A percentile compares a stretch with the other conserved stretches of the same genome.
These are phyloP conservation scores for Mycena metata DNA, from an alignment of 768 basidiomycete genomes.

Conservation along the genomic window DNA sequence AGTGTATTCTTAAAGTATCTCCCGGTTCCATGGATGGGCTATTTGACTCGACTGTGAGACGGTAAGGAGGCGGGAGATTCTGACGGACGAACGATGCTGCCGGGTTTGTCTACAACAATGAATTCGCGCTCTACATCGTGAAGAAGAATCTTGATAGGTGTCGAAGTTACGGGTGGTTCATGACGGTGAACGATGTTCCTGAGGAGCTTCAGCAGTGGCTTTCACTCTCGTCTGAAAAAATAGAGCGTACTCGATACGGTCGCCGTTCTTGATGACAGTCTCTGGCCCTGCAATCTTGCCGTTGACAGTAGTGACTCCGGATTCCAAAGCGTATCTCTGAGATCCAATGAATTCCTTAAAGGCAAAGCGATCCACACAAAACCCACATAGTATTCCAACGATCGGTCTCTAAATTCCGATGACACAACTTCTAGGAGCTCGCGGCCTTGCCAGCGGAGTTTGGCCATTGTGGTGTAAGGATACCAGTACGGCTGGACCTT, in stretches of 20 bases:
- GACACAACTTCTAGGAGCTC: constrained; percentile 93
- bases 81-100: constrained; percentile 84
- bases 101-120: constrained; percentile 96
- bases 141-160: constrained; percentile 82
- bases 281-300: constrained; percentile 87
- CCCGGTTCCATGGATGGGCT: constrained; percentile 95
- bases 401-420: constrained; percentile 94
- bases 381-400: constrained; percentile 95
- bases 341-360: constrained; percentile 8
- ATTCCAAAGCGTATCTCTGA: constrained; percentile 77
- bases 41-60: constrained; percentile 26
- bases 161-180: constrained; percentile 93
- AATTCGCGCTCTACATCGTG: constrained; percentile 86
- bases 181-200: constrained; percentile 97
- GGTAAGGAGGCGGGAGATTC: constrained; percentile 27
- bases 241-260: constrained; percentile 83
- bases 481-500: constrained; percentile 93
- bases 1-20: constrained; percentile 92
- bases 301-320: constrained; percentile 96
- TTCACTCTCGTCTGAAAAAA: constrained; percentile 36
- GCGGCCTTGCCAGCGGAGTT: constrained; percentile 89
- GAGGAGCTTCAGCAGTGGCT: constrained; percentile 19
- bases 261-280: constrained; percentile 86
- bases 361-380: constrained; percentile 14
- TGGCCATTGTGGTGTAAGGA: constrained; percentile 93